Evolutionary conservation across 2,329 filamentous ascomycete species (phyloP).

Genomic region (Diplodia seriata): DNA sequence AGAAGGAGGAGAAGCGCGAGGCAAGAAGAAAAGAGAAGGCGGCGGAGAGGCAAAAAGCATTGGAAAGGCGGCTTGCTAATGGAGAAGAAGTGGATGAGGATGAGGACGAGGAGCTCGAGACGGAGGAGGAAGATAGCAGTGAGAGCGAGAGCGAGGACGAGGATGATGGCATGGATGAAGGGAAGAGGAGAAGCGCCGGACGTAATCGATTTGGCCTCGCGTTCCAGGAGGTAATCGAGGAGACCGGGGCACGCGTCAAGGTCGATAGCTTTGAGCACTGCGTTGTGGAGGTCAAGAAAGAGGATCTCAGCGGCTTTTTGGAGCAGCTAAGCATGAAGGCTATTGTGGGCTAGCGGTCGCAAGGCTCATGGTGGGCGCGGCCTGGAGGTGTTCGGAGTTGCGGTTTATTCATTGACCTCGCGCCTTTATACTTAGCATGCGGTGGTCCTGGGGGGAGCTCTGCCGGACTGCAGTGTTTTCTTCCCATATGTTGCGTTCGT

Average conservation of each 20-base stretch:
- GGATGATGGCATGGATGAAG: slow-evolving; percentile 59
- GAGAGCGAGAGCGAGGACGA: slow-evolving; percentile 71
- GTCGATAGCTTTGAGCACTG: slow-evolving; percentile 98
- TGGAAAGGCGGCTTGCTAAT: slow-evolving; percentile 53
- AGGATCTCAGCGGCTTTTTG: slow-evolving; percentile 88
- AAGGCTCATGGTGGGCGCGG: not conserved
- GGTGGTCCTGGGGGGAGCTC: not conserved
- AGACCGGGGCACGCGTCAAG: slow-evolving; percentile 86
- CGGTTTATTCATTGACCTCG: not conserved
- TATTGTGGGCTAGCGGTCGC: slow-evolving; percentile 64
- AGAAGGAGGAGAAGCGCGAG: slow-evolving; percentile 52
- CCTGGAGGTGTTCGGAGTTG: slow-evolving; percentile 9
- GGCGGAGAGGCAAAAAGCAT: slow-evolving; percentile 60
- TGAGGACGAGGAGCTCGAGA: slow-evolving; percentile 55
- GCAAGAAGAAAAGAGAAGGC: slow-evolving; percentile 68
- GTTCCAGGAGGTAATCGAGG: slow-evolving; percentile 91
- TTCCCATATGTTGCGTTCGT: not conserved
- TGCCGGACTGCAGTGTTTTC: not conserved
- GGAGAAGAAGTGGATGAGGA: slow-evolving; percentile 67
- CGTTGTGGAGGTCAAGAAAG: slow-evolving; percentile 96
- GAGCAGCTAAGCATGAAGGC: slow-evolving; percentile 91
- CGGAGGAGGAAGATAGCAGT: slow-evolving; percentile 65
- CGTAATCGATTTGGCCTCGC: slow-evolving; percentile 91
- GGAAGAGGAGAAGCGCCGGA: slow-evolving; percentile 70
- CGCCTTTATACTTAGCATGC: slow-evolving; percentile 4